Percentiles rank a stretch among this genome's conserved stretches.
phyloP scores from a whole-genome alignment of 495 filamentous ascomycete species.

The Schizothecium vesticola region DNA sequence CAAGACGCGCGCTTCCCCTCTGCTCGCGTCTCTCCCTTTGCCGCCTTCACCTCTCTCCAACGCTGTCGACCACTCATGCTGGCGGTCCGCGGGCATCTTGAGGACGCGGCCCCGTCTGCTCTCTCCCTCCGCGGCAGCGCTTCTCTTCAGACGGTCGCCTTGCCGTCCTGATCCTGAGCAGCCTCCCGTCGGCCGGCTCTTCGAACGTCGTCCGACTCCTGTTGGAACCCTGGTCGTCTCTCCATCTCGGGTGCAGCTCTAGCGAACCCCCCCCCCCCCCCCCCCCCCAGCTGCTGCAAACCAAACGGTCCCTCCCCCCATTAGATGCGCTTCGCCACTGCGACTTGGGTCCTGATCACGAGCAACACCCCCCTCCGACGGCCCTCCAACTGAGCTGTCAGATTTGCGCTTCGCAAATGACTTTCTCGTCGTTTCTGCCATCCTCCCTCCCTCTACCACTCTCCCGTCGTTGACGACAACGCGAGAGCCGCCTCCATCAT shows the following conservation, averaged over 20 bases:
- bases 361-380: constrained; percentile 17
- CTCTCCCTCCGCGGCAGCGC: constrained; percentile 21
- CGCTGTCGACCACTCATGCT: constrained; percentile 31
- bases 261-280: too few species aligned
- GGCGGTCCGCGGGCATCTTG: constrained; percentile 22
- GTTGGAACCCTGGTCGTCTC: constrained; percentile 20
- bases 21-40: constrained; percentile 35
- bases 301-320: constrained; percentile 2
- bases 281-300: constrained; percentile 1
- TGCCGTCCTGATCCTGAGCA: constrained; percentile 2
- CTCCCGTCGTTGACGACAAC: constrained; percentile 27
- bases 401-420: constrained; percentile 37
- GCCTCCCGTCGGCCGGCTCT: neutral
- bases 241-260: constrained; percentile 13
- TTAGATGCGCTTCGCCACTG: constrained; percentile 32
- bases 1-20: constrained; percentile 36
- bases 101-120: constrained; percentile 24
- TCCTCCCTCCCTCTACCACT: constrained; percentile 24
- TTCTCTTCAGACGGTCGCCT: constrained; percentile 20
- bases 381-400: constrained; percentile 19
- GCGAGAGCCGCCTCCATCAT: constrained; percentile 31
- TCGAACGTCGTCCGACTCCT: constrained; percentile 19
- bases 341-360: constrained; percentile 23
- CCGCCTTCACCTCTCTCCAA: constrained; percentile 25
- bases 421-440: constrained; percentile 24